Evolutionary conservation across 2,329 filamentous ascomycete species (phyloP).

Genomic region (Ceratocystis ficicola): DNA sequence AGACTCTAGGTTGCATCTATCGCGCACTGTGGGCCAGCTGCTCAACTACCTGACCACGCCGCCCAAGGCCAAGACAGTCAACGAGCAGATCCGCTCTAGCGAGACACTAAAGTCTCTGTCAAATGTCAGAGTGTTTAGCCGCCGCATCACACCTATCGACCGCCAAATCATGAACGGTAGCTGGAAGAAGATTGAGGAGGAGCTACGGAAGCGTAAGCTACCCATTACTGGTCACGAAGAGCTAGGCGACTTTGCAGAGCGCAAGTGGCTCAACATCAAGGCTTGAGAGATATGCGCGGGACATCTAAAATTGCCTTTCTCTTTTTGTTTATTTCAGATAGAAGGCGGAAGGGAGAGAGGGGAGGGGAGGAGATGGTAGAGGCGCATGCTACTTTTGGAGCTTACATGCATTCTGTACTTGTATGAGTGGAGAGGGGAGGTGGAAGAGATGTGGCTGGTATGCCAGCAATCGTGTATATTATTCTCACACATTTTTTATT

Average conservation of each 20-base stretch:
- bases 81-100: constrained; percentile 42
- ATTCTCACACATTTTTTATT: constrained; percentile 15
- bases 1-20: constrained; percentile 52
- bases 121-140: constrained; percentile 58
- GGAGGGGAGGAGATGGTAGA: not conserved
- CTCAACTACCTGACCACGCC: constrained; percentile 42
- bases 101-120: constrained; percentile 40
- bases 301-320: not conserved
- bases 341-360: not conserved
- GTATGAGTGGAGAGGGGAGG: constrained; percentile 1
- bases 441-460: not conserved
- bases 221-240: constrained; percentile 41
- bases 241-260: constrained; percentile 34
- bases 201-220: constrained; percentile 50
- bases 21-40: constrained; percentile 43
- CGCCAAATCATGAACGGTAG: constrained; percentile 59
- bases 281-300: constrained; percentile 24
- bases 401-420: constrained; percentile 6
- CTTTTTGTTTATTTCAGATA: not conserved
- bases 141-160: constrained; percentile 57
- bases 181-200: constrained; percentile 67
- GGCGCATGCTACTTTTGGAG: constrained; percentile 5
- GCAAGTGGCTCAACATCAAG: constrained; percentile 34
- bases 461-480: constrained; percentile 16
- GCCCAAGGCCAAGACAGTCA: constrained; percentile 50